phyloP scores from a whole-genome alignment of 2,329 filamentous ascomycete genomes.

The Magnaporthiopsis poae region DNA sequence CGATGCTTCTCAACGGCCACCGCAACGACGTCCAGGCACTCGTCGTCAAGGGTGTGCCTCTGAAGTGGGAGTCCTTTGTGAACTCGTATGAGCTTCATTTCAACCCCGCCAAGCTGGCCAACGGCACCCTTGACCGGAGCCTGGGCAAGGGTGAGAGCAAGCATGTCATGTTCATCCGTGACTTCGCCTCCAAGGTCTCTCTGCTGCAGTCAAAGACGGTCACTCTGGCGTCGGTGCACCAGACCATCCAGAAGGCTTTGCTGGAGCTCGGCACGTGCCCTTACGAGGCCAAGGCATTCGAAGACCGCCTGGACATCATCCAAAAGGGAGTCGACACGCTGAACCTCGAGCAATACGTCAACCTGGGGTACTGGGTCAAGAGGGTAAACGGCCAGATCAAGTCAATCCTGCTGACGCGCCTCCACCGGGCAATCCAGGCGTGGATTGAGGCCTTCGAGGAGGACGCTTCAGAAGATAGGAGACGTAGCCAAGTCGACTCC shows the following conservation, averaged over 20 bases:
- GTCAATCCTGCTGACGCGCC: slow-evolving; percentile 63
- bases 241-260: slow-evolving; percentile 71
- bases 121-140: slow-evolving; percentile 48
- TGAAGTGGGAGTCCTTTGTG: slow-evolving; percentile 96
- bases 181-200: slow-evolving; percentile 80
- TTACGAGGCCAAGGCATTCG: slow-evolving; percentile 73
- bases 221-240: slow-evolving; percentile 66
- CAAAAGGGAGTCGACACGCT: slow-evolving; percentile 92
- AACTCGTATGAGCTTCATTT: slow-evolving; percentile 90
- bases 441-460: slow-evolving; percentile 84
- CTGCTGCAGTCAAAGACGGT: slow-evolving; percentile 80
- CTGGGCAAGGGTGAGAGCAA: slow-evolving; percentile 66
- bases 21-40: slow-evolving; percentile 79
- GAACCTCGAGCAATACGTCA: slow-evolving; percentile 91
- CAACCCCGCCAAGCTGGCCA: slow-evolving; percentile 45
- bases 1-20: slow-evolving; percentile 80
- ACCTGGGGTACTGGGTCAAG: slow-evolving; percentile 81
- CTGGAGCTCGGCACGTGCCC: slow-evolving; percentile 74
- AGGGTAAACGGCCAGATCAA: slow-evolving; percentile 82
- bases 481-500: slow-evolving; percentile 35
- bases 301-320: slow-evolving; percentile 69
- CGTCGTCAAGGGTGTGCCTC: slow-evolving; percentile 74
- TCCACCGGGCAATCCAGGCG: slow-evolving; percentile 71
- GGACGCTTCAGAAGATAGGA: slow-evolving; percentile 41
- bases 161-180: slow-evolving; percentile 91